phyloP scores from a whole-genome alignment of 768 basidiomycete genomes.

The Pholiota microspora region DNA sequence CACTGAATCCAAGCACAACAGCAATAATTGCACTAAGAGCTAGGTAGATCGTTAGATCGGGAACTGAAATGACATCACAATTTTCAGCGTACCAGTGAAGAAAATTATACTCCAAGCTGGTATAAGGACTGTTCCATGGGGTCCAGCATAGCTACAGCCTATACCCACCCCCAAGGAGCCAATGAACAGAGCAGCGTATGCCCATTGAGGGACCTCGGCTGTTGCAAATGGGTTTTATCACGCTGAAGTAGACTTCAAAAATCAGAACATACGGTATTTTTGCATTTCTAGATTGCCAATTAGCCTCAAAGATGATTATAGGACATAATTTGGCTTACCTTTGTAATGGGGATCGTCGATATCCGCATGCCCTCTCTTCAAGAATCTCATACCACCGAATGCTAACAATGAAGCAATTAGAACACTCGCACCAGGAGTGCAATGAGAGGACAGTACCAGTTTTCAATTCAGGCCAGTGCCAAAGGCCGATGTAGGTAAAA shows the following conservation, averaged over 20 bases:
- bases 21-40: conserved; percentile 33
- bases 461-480: conserved; percentile 51
- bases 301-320: background rate
- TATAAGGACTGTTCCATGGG: conserved; percentile 38
- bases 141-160: conserved; percentile 39
- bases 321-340: conserved; percentile 22
- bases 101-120: conserved; percentile 55
- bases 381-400: conserved; percentile 40
- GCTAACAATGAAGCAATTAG: conserved; percentile 21
- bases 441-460: conserved; percentile 23
- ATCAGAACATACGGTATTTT: conserved; percentile 34
- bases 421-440: background rate
- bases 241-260: background rate
- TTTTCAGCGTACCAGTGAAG: conserved; percentile 35
- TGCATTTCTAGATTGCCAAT: conserved; percentile 37
- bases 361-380: conserved; percentile 34
- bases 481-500: conserved; percentile 46
- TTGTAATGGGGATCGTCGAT: conserved; percentile 51
- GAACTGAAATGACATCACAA: too few relatives aligned
- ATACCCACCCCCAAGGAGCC: conserved; percentile 47
- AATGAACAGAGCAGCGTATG: conserved; percentile 43
- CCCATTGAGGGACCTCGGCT: conserved; percentile 53
- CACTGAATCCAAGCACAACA: conserved; percentile 42
- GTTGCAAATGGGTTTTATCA: background rate
- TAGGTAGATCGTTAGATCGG: too few relatives aligned